Evolutionary conservation across 495 filamentous ascomycete genomes (phyloP).

Genomic region (Glarea lozoyensis): DNA sequence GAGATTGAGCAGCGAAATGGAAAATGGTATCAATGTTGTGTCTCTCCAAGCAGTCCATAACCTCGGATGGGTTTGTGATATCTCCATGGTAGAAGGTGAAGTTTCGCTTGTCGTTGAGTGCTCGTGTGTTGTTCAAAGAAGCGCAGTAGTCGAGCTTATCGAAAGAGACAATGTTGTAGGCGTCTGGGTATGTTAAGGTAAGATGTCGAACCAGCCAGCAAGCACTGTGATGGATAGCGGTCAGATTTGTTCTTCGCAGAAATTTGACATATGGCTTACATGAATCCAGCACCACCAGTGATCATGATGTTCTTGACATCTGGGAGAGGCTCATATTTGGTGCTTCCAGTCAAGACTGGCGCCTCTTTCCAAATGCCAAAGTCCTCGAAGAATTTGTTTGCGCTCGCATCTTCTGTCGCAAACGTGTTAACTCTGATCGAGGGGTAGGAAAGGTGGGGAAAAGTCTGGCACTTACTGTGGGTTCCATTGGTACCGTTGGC

Average conservation of each 20-base stretch:
- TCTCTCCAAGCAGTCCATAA: conserved; percentile 48
- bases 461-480: too few species aligned
- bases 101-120: conserved; percentile 50
- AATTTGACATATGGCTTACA: conserved; percentile 34
- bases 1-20: conserved; percentile 69
- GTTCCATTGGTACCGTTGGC: too few species aligned
- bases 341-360: conserved; percentile 53
- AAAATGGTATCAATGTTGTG: conserved; percentile 65
- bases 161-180: conserved; percentile 67
- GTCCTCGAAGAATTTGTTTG: conserved; percentile 36
- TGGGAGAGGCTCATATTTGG: conserved; percentile 50
- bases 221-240: conserved; percentile 32
- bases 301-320: conserved; percentile 66
- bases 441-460: too few species aligned
- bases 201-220: conserved; percentile 69
- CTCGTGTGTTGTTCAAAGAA: conserved; percentile 59
- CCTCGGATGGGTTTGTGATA: conserved; percentile 51
- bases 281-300: conserved; percentile 65
- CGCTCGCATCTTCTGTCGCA: too few species aligned
- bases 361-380: conserved; percentile 56
- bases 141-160: conserved; percentile 71
- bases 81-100: conserved; percentile 70
- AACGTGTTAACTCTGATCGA: too few species aligned
- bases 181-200: conserved; percentile 51
- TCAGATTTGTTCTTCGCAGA: conserved; percentile 1